A percentile compares a stretch with the other conserved stretches of the same genome.
These are phyloP conservation scores for Senecio squalidus DNA, from an alignment of 140 eudicot species.

Conservation along the genomic window DNA sequence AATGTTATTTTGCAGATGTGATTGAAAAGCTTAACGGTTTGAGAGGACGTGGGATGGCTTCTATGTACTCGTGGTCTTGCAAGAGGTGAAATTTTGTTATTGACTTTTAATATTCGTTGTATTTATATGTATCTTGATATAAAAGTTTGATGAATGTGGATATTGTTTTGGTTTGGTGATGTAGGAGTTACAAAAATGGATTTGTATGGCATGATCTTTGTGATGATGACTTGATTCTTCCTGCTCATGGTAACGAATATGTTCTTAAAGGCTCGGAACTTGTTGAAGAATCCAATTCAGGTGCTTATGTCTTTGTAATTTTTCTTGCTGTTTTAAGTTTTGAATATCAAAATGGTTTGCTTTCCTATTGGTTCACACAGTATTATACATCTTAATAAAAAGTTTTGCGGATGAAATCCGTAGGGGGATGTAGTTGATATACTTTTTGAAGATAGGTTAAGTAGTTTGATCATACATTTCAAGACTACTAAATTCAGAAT, in stretches of 20 bases:
- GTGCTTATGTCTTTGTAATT: constrained; percentile 21
- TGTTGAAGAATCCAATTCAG: constrained; percentile 61
- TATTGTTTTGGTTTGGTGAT: constrained; percentile 9
- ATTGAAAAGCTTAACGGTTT: constrained; percentile 80
- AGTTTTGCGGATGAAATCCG: background rate
- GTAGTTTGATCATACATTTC: background rate
- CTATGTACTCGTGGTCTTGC: constrained; percentile 95
- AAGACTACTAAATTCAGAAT: constrained; percentile 1
- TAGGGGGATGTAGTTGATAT: background rate
- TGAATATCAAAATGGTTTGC: background rate
- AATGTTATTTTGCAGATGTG: constrained; percentile 56
- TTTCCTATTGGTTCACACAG: background rate
- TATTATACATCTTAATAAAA: background rate
- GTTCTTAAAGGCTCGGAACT: constrained; percentile 86
- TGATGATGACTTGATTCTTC: constrained; percentile 80
- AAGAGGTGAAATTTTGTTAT: constrained; percentile 52
- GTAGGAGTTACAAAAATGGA: constrained; percentile 91
- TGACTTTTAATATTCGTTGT: background rate
- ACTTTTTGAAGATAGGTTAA: background rate
- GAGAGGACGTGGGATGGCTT: constrained; percentile 96
- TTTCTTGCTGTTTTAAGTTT: constrained; percentile 12
- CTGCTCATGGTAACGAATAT: constrained; percentile 86
- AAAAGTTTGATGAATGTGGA: background rate
- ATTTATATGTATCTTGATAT: background rate
- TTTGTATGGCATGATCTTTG: constrained; percentile 98